phyloP scores from a whole-genome alignment of 2,329 filamentous ascomycete genomes.

The Calcarisporium arbuscula region DNA sequence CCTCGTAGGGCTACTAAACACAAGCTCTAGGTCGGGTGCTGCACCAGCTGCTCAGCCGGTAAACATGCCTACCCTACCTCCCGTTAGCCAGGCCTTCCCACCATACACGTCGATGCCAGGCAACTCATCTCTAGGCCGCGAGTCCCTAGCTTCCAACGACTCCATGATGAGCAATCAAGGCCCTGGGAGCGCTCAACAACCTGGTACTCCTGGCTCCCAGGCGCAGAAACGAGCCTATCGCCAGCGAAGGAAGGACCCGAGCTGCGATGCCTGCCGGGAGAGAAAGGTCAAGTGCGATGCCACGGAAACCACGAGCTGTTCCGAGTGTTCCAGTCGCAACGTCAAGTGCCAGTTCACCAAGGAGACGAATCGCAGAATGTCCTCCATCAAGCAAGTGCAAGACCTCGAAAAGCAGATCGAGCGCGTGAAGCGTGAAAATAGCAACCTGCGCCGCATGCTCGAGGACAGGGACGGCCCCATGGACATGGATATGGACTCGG shows the following conservation, averaged over 20 bases:
- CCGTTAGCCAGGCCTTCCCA: constrained; percentile 43
- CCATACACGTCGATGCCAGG: constrained; percentile 46
- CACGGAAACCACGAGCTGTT: constrained; percentile 92
- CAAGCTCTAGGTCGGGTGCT: constrained; percentile 43
- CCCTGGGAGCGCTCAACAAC: constrained; percentile 23
- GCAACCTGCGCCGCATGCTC: constrained; percentile 61
- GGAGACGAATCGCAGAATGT: constrained; percentile 97
- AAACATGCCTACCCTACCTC: constrained; percentile 44
- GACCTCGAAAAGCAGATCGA: constrained; percentile 90
- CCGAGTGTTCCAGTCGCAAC: constrained; percentile 92
- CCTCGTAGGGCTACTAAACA: constrained; percentile 44
- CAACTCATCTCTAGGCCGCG: constrained; percentile 47
- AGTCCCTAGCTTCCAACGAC: constrained; percentile 54
- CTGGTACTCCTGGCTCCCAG: constrained; percentile 42
- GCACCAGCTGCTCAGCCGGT: constrained; percentile 46
- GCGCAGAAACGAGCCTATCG: constrained; percentile 90
- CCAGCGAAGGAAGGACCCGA: constrained; percentile 91
- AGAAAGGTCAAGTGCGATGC: constrained; percentile 86
- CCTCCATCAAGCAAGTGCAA: constrained; percentile 97
- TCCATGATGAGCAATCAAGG: constrained; percentile 51
- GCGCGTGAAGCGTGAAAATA: constrained; percentile 73
- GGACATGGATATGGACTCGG: constrained; percentile 41
- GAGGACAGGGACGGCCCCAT: constrained; percentile 43
- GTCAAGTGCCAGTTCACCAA: constrained; percentile 99
- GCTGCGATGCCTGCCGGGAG: constrained; percentile 93